Percentiles rank a stretch among this genome's conserved stretches.
These are phyloP conservation scores for Ophiocordyceps camponoti-leonardi DNA, from an alignment of 2,329 filamentous ascomycete species.

Conservation along the genomic window DNA sequence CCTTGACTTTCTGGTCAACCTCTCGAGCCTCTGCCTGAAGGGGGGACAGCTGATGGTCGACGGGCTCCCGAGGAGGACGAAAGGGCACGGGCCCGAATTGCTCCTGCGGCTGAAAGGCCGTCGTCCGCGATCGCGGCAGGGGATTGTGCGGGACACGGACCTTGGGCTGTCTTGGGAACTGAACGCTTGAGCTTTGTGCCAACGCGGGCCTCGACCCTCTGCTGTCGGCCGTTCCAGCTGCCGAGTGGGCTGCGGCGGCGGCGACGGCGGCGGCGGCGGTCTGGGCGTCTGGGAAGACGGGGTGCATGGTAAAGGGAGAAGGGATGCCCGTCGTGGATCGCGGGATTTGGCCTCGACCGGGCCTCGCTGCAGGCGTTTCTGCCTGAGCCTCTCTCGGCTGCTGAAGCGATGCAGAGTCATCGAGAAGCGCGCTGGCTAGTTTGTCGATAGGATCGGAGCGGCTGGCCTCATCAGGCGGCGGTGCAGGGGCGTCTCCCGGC, in stretches of 20 bases:
- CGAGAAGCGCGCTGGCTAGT: slow-evolving; percentile 14
- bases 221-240: not conserved
- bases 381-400: not conserved
- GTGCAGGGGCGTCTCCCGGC: slow-evolving; percentile 1
- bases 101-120: not conserved
- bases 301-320: slow-evolving; percentile 4
- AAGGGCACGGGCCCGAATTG: not conserved
- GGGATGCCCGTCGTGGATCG: not conserved
- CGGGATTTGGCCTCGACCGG: not conserved
- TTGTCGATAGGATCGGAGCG: slow-evolving; percentile 7
- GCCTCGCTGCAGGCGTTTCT: not conserved
- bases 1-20: slow-evolving; percentile 15
- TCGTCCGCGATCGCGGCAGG: not conserved
- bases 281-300: not conserved
- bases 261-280: not conserved
- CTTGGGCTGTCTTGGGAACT: not conserved
- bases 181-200: not conserved
- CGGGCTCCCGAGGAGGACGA: not conserved
- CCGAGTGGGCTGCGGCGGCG: no score
- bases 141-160: not conserved
- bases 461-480: slow-evolving; percentile 1
- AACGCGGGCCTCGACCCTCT: not conserved
- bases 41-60: not conserved
- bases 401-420: slow-evolving; percentile 6
- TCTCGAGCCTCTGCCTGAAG: slow-evolving; percentile 6